Base-by-base conservation (phyloP, 148 eudicot genomes). In the Spergularia bocconei region DNA sequence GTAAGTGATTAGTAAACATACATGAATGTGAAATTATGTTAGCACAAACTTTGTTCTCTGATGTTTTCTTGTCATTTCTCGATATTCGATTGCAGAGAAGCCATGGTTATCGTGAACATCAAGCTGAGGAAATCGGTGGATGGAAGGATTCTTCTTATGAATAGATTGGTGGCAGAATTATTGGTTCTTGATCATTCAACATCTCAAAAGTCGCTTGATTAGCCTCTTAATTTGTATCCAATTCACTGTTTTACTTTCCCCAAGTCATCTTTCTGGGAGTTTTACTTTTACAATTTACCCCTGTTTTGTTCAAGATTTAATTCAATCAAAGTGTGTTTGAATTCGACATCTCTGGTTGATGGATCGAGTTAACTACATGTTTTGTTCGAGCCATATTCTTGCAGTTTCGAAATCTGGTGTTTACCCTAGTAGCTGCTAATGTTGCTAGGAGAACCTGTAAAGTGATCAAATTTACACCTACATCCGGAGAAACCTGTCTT, bases 121-220 rank as follows among this genome's bases (percentile, higher is more conserved):
- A 72, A 17, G 86, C 63, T 20, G 91, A 83, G 79, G 84, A 84
- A 79, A 48, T 71, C 54, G 93, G 97, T 51, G 95, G 97, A 73
- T 92, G 95, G 95, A 87, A 78, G 74, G 65, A 86, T 65, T 92
- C 97, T 76, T 83, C 64, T 74, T 60, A 21, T 41, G 52, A 69
- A 69, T 4, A 25, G 58, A 76, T 13, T 66, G 51, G 38, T 77
- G 16, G 61, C 38, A n/a, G 33, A 39, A 39, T 41, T 20, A 39
- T 41, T 20, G 17, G 2, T 50, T 25, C 41, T 64, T 62, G 72
- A 67, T 67, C 36, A 67, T 47, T 21, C 54, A 67, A 47, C 70
- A 48, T 67, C 55, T 8, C 15, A 20, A 57, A 68, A 48, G 69
- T 17, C 4, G 69, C 23, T 41, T 9, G 16, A 39, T 65, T n/a